Percentiles rank a stretch among this genome's conserved stretches.
Evolutionary conservation across 208 protist genomes (phyloP).

Genomic region (Trypanosoma melophagium): DNA sequence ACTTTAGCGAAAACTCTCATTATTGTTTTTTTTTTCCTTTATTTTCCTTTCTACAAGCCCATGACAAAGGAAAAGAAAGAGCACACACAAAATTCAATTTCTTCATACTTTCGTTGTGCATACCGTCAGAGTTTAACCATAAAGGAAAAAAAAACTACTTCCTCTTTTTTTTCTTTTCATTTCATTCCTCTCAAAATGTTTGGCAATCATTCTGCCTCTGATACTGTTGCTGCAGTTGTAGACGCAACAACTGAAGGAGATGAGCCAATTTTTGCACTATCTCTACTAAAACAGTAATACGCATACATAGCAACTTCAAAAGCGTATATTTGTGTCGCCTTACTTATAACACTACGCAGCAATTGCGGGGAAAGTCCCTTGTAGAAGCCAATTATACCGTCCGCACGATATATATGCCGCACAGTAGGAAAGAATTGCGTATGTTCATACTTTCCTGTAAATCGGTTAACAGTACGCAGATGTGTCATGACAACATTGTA

Average conservation of each 20-base stretch:
- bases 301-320: constrained; percentile 86
- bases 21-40: not conserved
- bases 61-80: constrained; percentile 23
- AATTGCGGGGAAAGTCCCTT: constrained; percentile 85
- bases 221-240: not conserved
- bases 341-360: constrained; percentile 81
- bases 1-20: not conserved
- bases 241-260: not conserved
- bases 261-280: not conserved
- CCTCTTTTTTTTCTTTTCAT: constrained; percentile 9
- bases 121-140: not conserved
- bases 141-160: constrained; percentile 7
- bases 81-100: constrained; percentile 8
- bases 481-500: constrained; percentile 93
- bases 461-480: constrained; percentile 82
- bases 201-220: no score
- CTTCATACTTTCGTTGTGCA: not conserved
- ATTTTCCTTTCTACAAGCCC: not conserved
- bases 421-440: constrained; percentile 61
- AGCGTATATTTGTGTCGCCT: constrained; percentile 86
- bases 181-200: not conserved
- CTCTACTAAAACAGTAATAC: constrained; percentile 32
- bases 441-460: constrained; percentile 76
- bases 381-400: constrained; percentile 88
- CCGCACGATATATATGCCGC: constrained; percentile 64